Base-by-base conservation (phyloP, 306 rosid species). In the Hippophae rhamnoides region DNA sequence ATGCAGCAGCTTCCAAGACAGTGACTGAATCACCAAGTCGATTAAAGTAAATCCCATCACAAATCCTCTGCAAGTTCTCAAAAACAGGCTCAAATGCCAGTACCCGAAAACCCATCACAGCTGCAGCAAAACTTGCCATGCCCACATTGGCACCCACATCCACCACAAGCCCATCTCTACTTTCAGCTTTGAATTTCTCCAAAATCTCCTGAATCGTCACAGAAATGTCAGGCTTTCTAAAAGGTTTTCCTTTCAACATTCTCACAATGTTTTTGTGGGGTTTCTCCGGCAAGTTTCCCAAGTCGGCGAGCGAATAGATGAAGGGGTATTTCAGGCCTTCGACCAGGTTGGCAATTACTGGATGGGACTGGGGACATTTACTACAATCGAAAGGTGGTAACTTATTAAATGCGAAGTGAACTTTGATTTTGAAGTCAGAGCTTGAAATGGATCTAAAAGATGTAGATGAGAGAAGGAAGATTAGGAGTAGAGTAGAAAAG, bases 121-220 rank as follows among this genome's bases (percentile, higher is more conserved):
- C 81, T 2, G 99, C 99, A 0, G 99, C 97, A 56, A 93, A 93
- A 67, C 85, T 84, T 1, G 95, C 99, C 83, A 88, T 86, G 12
- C 99, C 99, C 50, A 93, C 95, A 67, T 93, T 93, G 63, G 94
- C 97, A 23, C 99, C 97, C 14, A 93, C 99, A 72, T 88, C 95
- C 3, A 88, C 90, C 12, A 86, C 82, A 74, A 75, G 48, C 53
- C 97, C 97, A 69, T 68, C 74, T 27, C 58, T 73, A 27, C 86
- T 83, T 42, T 82, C 80, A 8, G 62, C 45, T n/a, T 68, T 88
- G 9, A 77, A 74, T 71, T 70, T 74, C 58, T 73, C 94, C 68
- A 93, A 60, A 68, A 88, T 55, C 68, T 84, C 89, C 76, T 93
- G 99, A 60, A 93, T 64, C 31, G 95, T 86, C 25, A 65, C 85